Percentiles rank a stretch among this genome's conserved stretches.
phyloP scores from a whole-genome alignment of 306 rosid species.

The Boehmeria nivea region DNA sequence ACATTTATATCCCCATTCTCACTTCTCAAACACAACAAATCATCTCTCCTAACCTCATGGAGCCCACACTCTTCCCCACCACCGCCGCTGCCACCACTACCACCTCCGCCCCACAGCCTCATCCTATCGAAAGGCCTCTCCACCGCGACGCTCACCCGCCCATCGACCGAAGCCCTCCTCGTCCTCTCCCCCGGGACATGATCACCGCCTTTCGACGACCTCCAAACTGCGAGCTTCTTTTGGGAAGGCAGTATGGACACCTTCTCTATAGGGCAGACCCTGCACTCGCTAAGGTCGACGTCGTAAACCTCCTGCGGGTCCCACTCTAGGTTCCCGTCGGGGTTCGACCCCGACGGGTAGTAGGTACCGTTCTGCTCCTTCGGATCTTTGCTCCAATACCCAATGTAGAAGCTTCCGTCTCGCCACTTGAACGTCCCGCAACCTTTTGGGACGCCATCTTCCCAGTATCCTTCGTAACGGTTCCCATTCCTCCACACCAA shows the following conservation, averaged over 20 bases:
- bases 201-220: slow-evolving; percentile 57
- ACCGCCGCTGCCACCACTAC: slow-evolving; percentile 13
- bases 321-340: slow-evolving; percentile 54
- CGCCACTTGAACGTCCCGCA: slow-evolving; percentile 62
- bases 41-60: slow-evolving; percentile 22
- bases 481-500: slow-evolving; percentile 70
- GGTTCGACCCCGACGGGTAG: slow-evolving; percentile 35
- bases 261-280: slow-evolving; percentile 59
- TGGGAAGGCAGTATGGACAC: slow-evolving; percentile 70
- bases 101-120: slow-evolving; percentile 53
- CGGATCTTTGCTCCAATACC: slow-evolving; percentile 58
- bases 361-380: slow-evolving; percentile 55
- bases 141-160: slow-evolving; percentile 51
- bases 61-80: not conserved
- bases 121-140: slow-evolving; percentile 62
- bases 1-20: too few relatives aligned
- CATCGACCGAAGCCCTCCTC: slow-evolving; percentile 70
- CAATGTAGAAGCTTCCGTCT: slow-evolving; percentile 67
- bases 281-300: slow-evolving; percentile 33
- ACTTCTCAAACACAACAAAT: slow-evolving; percentile 8
- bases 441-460: slow-evolving; percentile 67
- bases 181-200: slow-evolving; percentile 35
- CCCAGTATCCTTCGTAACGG: slow-evolving; percentile 73
- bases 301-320: slow-evolving; percentile 65
- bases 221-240: slow-evolving; percentile 77